Conservation (phyloP, 2,329 filamentous ascomycete genomes). For the Arthrobotrys sphaeroides region DNA sequence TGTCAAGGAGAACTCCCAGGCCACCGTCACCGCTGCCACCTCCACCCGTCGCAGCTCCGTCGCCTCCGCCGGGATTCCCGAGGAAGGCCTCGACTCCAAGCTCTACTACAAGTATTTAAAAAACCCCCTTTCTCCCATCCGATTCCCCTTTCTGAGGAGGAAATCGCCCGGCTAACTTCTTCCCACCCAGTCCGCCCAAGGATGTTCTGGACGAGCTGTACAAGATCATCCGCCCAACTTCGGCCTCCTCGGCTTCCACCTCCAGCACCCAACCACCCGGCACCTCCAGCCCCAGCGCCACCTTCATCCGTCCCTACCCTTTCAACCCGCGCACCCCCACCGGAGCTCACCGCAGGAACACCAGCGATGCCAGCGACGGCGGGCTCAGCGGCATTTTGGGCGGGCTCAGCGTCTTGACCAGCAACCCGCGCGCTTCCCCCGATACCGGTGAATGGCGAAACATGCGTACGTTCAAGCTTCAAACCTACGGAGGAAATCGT, state of each 20-base stretch:
- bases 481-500: no score
- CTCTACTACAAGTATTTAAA: slow-evolving; percentile 28
- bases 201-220: slow-evolving; percentile 50
- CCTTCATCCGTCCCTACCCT: slow-evolving; percentile 30
- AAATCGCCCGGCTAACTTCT: not conserved
- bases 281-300: slow-evolving; percentile 35
- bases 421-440: slow-evolving; percentile 31
- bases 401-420: slow-evolving; percentile 32
- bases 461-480: slow-evolving; percentile 31
- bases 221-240: slow-evolving; percentile 52
- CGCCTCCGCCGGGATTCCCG: slow-evolving; percentile 47
- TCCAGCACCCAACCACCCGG: not conserved
- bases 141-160: not conserved
- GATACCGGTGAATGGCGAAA: slow-evolving; percentile 42
- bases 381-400: slow-evolving; percentile 42
- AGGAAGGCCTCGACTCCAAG: slow-evolving; percentile 36
- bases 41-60: slow-evolving; percentile 47
- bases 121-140: not conserved
- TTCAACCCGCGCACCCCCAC: slow-evolving; percentile 45
- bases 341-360: slow-evolving; percentile 39
- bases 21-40: not conserved
- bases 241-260: slow-evolving; percentile 38
- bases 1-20: slow-evolving; percentile 37
- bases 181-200: slow-evolving; percentile 29
- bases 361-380: slow-evolving; percentile 47